Base-by-base conservation (phyloP, 2,329 filamentous ascomycete genomes). In the Magnaporthales sp. region DNA sequence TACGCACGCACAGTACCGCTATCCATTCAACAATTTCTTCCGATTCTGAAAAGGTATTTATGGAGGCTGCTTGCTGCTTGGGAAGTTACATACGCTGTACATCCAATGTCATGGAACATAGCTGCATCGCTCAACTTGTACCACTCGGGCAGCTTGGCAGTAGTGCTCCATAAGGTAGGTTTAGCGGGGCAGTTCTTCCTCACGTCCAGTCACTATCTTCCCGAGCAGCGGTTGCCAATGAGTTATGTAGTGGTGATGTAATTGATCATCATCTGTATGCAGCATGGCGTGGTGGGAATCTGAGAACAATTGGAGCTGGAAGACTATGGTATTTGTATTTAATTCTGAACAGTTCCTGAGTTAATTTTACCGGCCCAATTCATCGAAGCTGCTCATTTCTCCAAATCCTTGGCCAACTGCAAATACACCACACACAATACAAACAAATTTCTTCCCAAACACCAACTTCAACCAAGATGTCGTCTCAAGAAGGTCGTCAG, bases 401-500 rank as follows among this genome's bases (percentile, higher is more conserved):
- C 56, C 26, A 19, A 60, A 60, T 4, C 1, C 27, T 27, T 13
- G 24, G 15, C 26, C 22, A 60, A 19, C 27, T 60, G 13, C 56
- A 26, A 29, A 19, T 26, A 60, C 11, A 13, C 56, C 8, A 13
- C 22, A 15, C 13, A 26, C 22, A 7, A 1, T 27, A 26, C 26
- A 19, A 60, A 60, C 24, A 4, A 51, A 51, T 51, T 27, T 9
- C 27, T 60, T 19, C 6, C 4, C 13, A 27, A 60, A 60, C 22
- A 60, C 19, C 13, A 27, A 27, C 30, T 51, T 66, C 68, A 72
- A 70, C 68, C 75, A 87, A 70, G 73, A 92, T 92, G 90, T 88
- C 90, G 62, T 75, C 76, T 66, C 70, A 73, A 74, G 78, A 85
- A 78, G 90, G 91, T 76, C 88, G 89, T 74, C 85, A 96, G 79